Base-by-base conservation (phyloP, 2,329 filamentous ascomycete species). In the Tolypocladium ovalisporum region DNA sequence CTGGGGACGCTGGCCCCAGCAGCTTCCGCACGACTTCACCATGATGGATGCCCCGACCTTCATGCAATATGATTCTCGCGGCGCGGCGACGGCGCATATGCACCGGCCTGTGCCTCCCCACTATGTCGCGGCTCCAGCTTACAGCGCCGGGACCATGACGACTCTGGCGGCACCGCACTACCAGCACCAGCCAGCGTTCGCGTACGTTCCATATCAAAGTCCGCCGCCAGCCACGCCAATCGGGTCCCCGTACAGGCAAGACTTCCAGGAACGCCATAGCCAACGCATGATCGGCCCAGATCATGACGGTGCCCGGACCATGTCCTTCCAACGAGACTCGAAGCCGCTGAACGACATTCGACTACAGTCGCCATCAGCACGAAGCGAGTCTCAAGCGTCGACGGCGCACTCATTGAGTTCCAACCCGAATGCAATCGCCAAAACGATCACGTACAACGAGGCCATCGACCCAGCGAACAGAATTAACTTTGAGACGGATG, bases 401-500 rank as follows among this genome's bases (percentile, higher is more conserved):
- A 65, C 62, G 34, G 55, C 61, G 22, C 57, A 59, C 57, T 66
- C 67, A 7, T 54, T 51, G 34, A 49, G 52, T 34, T 64, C 63
- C 40, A 68, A 68, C 59, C 69, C 69, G n/a, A 61, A 62, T 22
- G 60, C 65, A n/a, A 63, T 63, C 62, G 67, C 73, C 36, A 77
- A 76, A 66, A 73, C 70, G 13, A 74, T 77, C 58, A 71, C 70
- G 4, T 70, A 71, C 62, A 81, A 78, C 69, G 74, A 74, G 62
- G 72, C 76, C 12, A 73, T 77, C 35, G 69, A 76, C 58, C 72
- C 76, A 58, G 71, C 75, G 1, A 71, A 78, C 29, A 76, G 81
- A n/a, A 74, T 83, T 42, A 79, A 82, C 59, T 93, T 92, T 68
- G 80, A 83, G n/a, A 96, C 91, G 0, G 84, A 90, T 59, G 85